Percentiles rank a stretch among this genome's conserved stretches.
Evolutionary conservation across 805 yeast species (phyloP).

Genomic region (Candida ponderosae): DNA sequence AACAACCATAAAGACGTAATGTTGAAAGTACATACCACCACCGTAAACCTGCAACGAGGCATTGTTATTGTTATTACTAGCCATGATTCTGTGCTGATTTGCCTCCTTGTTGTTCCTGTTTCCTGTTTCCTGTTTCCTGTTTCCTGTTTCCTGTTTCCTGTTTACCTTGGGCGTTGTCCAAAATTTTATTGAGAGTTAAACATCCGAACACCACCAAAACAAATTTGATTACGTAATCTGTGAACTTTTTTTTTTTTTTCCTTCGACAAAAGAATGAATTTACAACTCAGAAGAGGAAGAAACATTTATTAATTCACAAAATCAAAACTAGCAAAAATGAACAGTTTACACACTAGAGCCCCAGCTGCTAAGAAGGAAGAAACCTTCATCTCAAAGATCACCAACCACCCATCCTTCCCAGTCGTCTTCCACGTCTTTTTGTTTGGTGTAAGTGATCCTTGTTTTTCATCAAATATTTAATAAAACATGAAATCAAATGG

Average conservation of each 20-base stretch:
- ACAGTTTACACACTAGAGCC: background rate
- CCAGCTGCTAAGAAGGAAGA: constrained; percentile 10
- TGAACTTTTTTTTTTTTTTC: no score
- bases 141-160: no score
- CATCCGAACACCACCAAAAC: no score
- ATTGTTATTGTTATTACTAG: background rate
- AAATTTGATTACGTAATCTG: no score
- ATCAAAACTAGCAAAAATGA: background rate
- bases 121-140: no score
- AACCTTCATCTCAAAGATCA: constrained; percentile 40
- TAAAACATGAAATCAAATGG: background rate
- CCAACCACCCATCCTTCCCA: constrained; percentile 58
- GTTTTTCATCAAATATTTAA: background rate
- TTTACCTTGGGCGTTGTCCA: no score
- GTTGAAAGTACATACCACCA: constrained; percentile 23
- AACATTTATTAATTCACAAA: background rate
- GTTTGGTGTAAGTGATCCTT: constrained; percentile 36
- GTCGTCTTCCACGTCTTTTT: constrained; percentile 54
- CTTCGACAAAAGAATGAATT: no score
- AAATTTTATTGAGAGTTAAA: no score
- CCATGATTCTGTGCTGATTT: constrained; percentile 13
- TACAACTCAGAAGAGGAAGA: background rate
- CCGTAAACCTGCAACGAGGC: constrained; percentile 46
- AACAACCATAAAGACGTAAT: no score
- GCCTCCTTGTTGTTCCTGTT: no score